Evolutionary conservation across 345 rosid species (phyloP), one percentile per base, ranked within the genome.

Genomic region (Cardamine chenopodiifolia): DNA sequence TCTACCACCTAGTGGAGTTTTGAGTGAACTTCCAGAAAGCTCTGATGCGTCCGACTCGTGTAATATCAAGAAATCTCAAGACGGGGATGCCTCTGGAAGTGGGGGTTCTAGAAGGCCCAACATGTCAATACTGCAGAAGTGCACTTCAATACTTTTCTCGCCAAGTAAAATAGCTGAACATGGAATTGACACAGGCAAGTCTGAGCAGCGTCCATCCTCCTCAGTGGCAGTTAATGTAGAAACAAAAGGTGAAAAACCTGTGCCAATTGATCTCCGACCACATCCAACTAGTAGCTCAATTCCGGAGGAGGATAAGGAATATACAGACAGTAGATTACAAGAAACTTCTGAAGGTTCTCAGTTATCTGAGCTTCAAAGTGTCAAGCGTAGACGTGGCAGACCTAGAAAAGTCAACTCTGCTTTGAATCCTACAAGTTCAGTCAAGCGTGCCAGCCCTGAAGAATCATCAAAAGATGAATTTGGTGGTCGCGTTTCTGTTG

Each of bases 81-180:
- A 62, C 31, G 79, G 71, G 60, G 77, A 31, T 67, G 76, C 82
- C 66, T 49, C 67, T 29, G 74, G 79, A 55, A 61, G 73, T 74
- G 80, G 85, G 59, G 84, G 72, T 35, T 83, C 86, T 79, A 78
- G 71, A 59, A 81, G 88, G 57, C 80, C 35, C 26, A 75, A 62
- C 64, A 72, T 78, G 69, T 90, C 98, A 32, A 85, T 87, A 81
- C 83, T 90, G 31, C 93, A 76, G 45, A 90, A 83, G 77, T 86
- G 91, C 83, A 79, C 60, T 55, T 76, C 88, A 85, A 85, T 76
- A 76, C 82, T 80, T 78, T 88, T 83, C 39, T 87, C 96, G 35
- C 96, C 98, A 14, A 77, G 74, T 37, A 86, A 84, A 87, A 84
- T 37, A 82, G 75, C 60, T 52, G 83, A 76, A 48, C 66, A 44